phyloP scores from a whole-genome alignment of 306 rosid genomes.

The Vicia faba region DNA sequence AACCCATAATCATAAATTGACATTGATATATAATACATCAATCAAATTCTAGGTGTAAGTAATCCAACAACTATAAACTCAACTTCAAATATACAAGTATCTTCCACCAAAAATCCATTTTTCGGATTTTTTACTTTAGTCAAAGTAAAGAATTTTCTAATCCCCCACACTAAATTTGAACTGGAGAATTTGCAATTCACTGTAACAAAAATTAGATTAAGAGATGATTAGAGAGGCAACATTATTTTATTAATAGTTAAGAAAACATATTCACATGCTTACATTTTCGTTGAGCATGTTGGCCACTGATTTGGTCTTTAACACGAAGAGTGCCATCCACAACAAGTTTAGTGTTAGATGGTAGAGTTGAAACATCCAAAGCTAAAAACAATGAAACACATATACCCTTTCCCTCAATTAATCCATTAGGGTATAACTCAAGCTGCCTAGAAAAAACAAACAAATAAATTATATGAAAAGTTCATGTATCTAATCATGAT shows the following conservation, averaged over 20 bases:
- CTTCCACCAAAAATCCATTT: slow-evolving; percentile 29
- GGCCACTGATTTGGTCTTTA: slow-evolving; percentile 31
- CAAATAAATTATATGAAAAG: no score
- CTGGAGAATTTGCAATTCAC: background rate
- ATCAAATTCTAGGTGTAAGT: slow-evolving; percentile 15
- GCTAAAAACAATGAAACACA: slow-evolving; percentile 37
- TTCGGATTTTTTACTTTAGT: slow-evolving; percentile 36
- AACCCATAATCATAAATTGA: background rate
- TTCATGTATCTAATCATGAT: background rate
- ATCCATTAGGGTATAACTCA: slow-evolving; percentile 33
- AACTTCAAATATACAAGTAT: slow-evolving; percentile 40
- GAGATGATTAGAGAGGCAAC: background rate
- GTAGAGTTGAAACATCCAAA: slow-evolving; percentile 32
- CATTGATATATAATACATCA: no score
- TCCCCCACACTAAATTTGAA: background rate
- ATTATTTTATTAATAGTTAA: no score
- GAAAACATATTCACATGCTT: background rate
- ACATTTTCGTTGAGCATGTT: slow-evolving; percentile 37
- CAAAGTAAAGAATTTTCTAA: slow-evolving; percentile 29
- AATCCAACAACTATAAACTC: slow-evolving; percentile 42
- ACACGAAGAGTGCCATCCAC: slow-evolving; percentile 31
- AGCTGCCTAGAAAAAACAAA: slow-evolving; percentile 34
- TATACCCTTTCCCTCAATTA: slow-evolving; percentile 32
- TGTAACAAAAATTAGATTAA: background rate
- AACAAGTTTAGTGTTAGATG: slow-evolving; percentile 13